Evolutionary conservation across 2,329 filamentous ascomycete species (phyloP).

Genomic region (Cercospora brassicicola): DNA sequence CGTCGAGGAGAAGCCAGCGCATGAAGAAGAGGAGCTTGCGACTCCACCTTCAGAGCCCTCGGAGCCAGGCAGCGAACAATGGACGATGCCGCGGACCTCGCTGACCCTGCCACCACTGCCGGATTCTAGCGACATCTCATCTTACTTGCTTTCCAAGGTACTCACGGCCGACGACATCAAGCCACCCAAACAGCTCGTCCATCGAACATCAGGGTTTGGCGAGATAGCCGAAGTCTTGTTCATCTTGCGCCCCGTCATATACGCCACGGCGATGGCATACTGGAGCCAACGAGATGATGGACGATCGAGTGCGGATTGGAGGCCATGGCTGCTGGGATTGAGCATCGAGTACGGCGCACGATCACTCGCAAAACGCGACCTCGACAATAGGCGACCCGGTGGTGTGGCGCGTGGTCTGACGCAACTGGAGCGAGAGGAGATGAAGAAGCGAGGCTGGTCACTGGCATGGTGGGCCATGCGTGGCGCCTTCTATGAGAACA

Average conservation of each 20-base stretch:
- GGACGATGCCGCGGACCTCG: slow-evolving; percentile 93
- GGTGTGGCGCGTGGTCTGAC: slow-evolving; percentile 71
- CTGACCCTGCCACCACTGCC: slow-evolving; percentile 81
- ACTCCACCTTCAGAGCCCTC: slow-evolving; percentile 45
- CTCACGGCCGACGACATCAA: slow-evolving; percentile 96
- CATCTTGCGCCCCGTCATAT: slow-evolving; percentile 83
- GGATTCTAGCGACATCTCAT: slow-evolving; percentile 75
- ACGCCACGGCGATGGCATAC: slow-evolving; percentile 77
- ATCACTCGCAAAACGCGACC: slow-evolving; percentile 72
- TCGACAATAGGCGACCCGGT: slow-evolving; percentile 63
- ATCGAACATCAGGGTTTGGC: slow-evolving; percentile 70
- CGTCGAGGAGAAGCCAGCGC: slow-evolving; percentile 50
- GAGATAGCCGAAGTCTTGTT: slow-evolving; percentile 88
- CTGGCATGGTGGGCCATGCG: slow-evolving; percentile 96
- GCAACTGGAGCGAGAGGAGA: slow-evolving; percentile 83
- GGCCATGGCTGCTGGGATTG: slow-evolving; percentile 85
- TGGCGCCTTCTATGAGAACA: slow-evolving; percentile 92
- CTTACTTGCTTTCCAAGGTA: slow-evolving; percentile 84
- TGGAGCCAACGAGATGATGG: slow-evolving; percentile 57
- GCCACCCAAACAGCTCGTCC: slow-evolving; percentile 81
- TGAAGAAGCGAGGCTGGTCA: slow-evolving; percentile 82
- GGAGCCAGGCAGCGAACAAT: slow-evolving; percentile 53
- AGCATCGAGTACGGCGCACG: slow-evolving; percentile 83
- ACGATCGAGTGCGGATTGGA: slow-evolving; percentile 78
- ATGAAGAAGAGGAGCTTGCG: slow-evolving; percentile 44